Evolutionary conservation across 169 alveolate species (phyloP), one percentile per base, ranked within the genome.

Genomic region (Cryptosporidium xiaoi): DNA sequence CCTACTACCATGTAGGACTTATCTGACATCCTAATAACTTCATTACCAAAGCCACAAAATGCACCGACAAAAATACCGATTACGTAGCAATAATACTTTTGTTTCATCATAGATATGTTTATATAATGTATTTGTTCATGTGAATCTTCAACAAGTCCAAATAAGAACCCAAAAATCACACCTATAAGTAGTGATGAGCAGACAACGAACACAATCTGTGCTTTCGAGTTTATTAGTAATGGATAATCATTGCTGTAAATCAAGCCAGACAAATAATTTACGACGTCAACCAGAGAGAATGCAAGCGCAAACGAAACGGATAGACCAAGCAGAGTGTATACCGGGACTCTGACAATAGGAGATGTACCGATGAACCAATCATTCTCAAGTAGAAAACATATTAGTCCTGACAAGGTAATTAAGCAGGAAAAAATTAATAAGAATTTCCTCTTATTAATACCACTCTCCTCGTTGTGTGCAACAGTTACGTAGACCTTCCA

Each of bases 61-160:
- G 97, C 98, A 31, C 99, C 99, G 40, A 96, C 91, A 27, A 95
- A 64, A 2, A 96, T 96, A 13, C 99, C 99, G 2, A 97, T 90
- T 3, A 99, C 98, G 71, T 95, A 96, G 90, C 98, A 96, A 83
- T 96, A 96, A 31, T 93, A 91, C 65, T 95, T 97, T 82, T 96
- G 98, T 40, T 96, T 92, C 92, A 95, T 92, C 56, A 97, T 92
- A 2, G 98, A 97, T 58, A 97, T 91, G 51, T 94, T 94, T 77
- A 95, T 91, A 83, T 97, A 97, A 90, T 95, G 96, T 68, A 92
- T 92, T 65, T 93, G 95, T 51, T 93, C 95, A 82, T 95, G 97
- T 84, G 96, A 98, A 29, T 96, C 97, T 83, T 96, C 98, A 92
- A 97, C 91, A 53, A 97, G 71, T 40, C 99, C 99, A 83, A 96